Base-by-base conservation (phyloP, 108 stramenopile species). In the Skeletonema potamos region DNA sequence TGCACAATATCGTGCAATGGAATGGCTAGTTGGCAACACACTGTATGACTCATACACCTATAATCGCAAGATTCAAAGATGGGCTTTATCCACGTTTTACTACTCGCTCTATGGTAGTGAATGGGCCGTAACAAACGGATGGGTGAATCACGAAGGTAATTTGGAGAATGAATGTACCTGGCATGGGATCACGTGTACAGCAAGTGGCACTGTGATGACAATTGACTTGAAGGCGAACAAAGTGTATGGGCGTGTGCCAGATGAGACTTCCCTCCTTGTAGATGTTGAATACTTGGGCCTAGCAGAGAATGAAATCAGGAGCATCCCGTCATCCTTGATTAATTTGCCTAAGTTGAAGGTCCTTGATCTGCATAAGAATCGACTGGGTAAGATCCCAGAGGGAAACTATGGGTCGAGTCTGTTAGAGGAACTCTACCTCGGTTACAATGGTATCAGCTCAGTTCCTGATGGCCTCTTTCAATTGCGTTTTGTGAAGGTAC, bases 291-390 rank as follows among this genome's bases (percentile, higher is more conserved):
- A 68, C 34, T 44, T 72, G 30, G 56, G 70, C 10, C 33, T 79
- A 3, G 55, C 58, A 26, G 68, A 44, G 18, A 79, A 79, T 48
- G 62, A 67, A 27, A 41, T 79, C 2, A 56, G 36, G 26, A 12
- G 32, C 13, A 59, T 79, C 33, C 62, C 64, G 6, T 26, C 78
- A 1, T 22, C 66, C 12, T 30, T 79, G 3, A 72, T 79, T 58
- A 54, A 41, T 15, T 68, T 79, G 71, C 39, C 27, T 17, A 66
- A 39, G 57, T 61, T 79, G 27, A 71, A 63, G 57, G 66, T 79
- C 30, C 55, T 79, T n/a, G 78, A 79, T 57, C 54, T 79, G 60
- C 66, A 79, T 22, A 41, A 72, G 27, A 79, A 79, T 33, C 58
- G 39, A 11, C 68, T 79, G 26, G 1, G 57, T 4, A 30, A 62